phyloP scores from a whole-genome alignment of 2,329 filamentous ascomycete species.

The Periconia macrospinosa region DNA sequence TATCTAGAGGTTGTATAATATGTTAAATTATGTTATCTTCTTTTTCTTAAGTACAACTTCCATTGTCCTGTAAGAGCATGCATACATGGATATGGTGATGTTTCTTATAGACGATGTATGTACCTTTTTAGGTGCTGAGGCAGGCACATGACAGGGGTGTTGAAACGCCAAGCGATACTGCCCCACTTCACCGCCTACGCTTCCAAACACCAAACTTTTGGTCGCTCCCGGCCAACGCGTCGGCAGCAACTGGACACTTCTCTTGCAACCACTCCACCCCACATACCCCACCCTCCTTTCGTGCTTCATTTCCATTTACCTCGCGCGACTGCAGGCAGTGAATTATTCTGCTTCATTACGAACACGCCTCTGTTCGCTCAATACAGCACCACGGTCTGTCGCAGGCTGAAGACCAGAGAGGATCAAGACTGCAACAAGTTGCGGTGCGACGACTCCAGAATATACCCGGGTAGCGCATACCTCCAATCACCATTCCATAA shows the following conservation, averaged over 20 bases:
- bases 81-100: too few species aligned
- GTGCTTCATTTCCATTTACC: conserved; percentile 5
- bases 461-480: neutral
- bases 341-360: conserved; percentile 14
- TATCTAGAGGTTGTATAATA: too few species aligned
- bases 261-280: conserved; percentile 5
- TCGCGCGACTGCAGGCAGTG: conserved; percentile 34
- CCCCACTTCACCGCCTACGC: conserved; percentile 23
- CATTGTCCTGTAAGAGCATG: too few species aligned
- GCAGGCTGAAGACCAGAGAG: neutral
- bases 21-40: too few species aligned
- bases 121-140: too few species aligned
- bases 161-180: conserved; percentile 28
- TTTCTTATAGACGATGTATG: too few species aligned
- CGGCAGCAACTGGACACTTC: conserved; percentile 7
- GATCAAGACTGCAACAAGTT: conserved; percentile 2
- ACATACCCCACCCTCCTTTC: conserved; percentile 13
- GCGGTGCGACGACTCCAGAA: neutral
- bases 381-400: too few species aligned
- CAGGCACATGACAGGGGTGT: neutral
- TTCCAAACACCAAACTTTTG: conserved; percentile 23
- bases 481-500: neutral
- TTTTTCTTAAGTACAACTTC: too few species aligned
- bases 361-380: neutral
- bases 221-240: conserved; percentile 33